phyloP scores from a whole-genome alignment of 2,329 filamentous ascomycete species.

The Hymenoscyphus repandus region DNA sequence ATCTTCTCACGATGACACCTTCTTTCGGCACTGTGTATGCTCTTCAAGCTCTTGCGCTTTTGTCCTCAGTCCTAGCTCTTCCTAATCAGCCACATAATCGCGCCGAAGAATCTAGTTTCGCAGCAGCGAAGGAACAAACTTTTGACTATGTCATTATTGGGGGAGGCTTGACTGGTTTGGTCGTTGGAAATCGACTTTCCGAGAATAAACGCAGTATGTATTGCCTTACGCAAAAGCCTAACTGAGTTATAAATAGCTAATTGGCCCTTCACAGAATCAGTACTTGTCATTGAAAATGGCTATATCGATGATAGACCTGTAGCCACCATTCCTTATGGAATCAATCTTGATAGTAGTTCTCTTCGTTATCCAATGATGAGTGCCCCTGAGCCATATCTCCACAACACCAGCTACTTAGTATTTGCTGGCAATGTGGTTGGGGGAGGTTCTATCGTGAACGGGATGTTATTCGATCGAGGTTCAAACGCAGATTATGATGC shows the following conservation, averaged over 20 bases:
- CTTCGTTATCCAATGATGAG: conserved; percentile 5
- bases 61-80: too few species aligned
- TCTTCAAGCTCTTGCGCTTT: too few species aligned
- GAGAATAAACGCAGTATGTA: conserved; percentile 1
- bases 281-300: conserved; percentile 37
- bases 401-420: not conserved
- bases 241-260: not conserved
- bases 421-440: conserved; percentile 24
- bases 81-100: too few species aligned
- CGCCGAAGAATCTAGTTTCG: too few species aligned
- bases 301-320: conserved; percentile 4
- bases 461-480: conserved; percentile 15
- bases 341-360: not conserved
- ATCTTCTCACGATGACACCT: too few species aligned
- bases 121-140: not conserved
- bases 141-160: conserved; percentile 6
- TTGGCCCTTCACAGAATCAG: conserved; percentile 19
- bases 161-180: conserved; percentile 3
- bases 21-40: too few species aligned
- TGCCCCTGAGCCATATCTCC: conserved; percentile 1
- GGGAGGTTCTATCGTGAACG: conserved; percentile 30
- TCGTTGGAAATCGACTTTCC: conserved; percentile 5
- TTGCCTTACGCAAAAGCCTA: not conserved
- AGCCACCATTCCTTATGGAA: conserved; percentile 5
- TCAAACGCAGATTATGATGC: conserved; percentile 29